phyloP scores from a whole-genome alignment of 805 yeast genomes.

The Tetrapisispora taiwanensis region DNA sequence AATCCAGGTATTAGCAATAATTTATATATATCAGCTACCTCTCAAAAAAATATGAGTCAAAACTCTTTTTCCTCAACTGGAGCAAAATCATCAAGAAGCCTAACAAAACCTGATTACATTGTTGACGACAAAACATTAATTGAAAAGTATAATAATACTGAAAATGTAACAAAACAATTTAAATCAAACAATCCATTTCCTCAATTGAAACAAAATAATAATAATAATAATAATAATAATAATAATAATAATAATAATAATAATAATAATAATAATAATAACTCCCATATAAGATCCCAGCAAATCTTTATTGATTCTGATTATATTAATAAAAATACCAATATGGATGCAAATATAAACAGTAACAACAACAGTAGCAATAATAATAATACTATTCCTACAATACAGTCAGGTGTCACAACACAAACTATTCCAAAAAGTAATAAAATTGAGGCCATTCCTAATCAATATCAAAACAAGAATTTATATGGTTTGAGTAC shows the following conservation, averaged over 20 bases:
- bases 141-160: conserved; percentile 3
- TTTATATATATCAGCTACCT: background rate
- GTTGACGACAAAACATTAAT: conserved; percentile 1
- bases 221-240: background rate
- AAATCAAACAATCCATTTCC: conserved; percentile 31
- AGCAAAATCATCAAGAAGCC: conserved; percentile 9
- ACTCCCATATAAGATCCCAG: background rate
- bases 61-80: conserved; percentile 16
- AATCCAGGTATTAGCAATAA: background rate
- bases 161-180: conserved; percentile 16
- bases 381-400: too few species aligned
- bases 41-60: conserved; percentile 16
- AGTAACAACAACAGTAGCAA: background rate
- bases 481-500: background rate
- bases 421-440: background rate
- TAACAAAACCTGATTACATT: conserved; percentile 3
- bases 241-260: background rate
- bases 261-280: background rate
- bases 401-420: background rate
- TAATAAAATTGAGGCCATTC: too few species aligned
- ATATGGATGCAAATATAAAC: background rate
- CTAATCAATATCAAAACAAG: background rate
- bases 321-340: background rate
- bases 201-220: conserved; percentile 9
- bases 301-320: background rate